Evolutionary conservation across 495 filamentous ascomycete species (phyloP).

Genomic region (Cryomyces minteri): DNA sequence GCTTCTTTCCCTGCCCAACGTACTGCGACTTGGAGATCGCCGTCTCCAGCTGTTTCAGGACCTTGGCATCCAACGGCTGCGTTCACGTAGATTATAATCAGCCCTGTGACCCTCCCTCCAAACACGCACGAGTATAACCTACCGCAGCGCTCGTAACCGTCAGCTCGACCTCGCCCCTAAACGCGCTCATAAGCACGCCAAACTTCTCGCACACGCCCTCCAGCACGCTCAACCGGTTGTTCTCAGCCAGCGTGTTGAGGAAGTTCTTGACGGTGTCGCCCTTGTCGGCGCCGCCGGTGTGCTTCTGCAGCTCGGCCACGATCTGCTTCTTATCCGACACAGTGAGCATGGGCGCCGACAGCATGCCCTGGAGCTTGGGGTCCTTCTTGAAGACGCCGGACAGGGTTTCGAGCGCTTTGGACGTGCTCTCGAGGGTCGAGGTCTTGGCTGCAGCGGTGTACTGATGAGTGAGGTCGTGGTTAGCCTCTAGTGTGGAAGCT

Average conservation of each 20-base stretch:
- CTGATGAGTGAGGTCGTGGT: conserved; percentile 24
- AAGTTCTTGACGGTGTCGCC: conserved; percentile 85
- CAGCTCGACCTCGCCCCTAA: conserved; percentile 84
- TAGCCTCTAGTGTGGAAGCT: too few relatives aligned
- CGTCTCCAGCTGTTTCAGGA: conserved; percentile 62
- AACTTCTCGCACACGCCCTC: conserved; percentile 79
- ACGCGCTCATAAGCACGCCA: conserved; percentile 63
- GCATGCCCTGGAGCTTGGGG: conserved; percentile 53
- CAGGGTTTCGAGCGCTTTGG: conserved; percentile 55
- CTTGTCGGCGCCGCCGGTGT: conserved; percentile 46
- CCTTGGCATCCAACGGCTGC: conserved; percentile 76
- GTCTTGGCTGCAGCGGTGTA: conserved; percentile 91
- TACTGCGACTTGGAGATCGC: conserved; percentile 79
- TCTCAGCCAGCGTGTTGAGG: conserved; percentile 71
- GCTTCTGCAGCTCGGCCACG: conserved; percentile 67
- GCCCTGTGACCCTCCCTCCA: not conserved
- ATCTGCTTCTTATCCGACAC: conserved; percentile 65
- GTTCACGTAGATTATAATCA: conserved; percentile 5
- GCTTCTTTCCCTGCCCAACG: conserved; percentile 83
- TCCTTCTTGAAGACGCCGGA: conserved; percentile 58
- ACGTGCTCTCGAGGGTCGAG: conserved; percentile 59
- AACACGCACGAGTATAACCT: conserved; percentile 16
- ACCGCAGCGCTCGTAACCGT: conserved; percentile 79
- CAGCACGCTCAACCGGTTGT: conserved; percentile 80
- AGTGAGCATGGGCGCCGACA: conserved; percentile 63